Evolutionary conservation across 176 grass and related monocot species (phyloP), one percentile per base, ranked within the genome.

Genomic region (Avena atlantica): DNA sequence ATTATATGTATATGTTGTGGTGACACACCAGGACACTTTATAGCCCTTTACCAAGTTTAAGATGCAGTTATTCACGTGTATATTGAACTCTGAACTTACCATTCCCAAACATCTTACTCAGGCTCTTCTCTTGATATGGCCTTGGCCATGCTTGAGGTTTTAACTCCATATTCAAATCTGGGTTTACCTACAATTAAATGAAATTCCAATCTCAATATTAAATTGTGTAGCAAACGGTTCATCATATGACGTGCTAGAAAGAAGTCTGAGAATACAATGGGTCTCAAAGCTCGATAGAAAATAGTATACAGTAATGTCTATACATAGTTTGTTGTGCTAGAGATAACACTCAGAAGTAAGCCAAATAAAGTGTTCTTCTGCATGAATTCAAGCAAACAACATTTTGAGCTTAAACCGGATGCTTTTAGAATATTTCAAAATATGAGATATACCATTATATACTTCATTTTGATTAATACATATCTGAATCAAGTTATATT

Each of bases 1-100:
- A 34, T 55, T 11, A 7, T 51, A 76, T 29, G 48, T 16, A 31
- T 76, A 23, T 52, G 72, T 51, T 17, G 53, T 19, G 24, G 24
- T 76, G n/a, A 12, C 42, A 25, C 45, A 50, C 24, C 49, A 76
- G 52, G 19, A 12, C n/a, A 47, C 10, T 42, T 19, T 31, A 48
- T 66, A 90, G 40, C 53, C 27, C 40, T 83, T 51, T 60, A 86
- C 74, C 53, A 70, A 78, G 64, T 81, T 71, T 52, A 67, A 76
- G 34, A 70, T 84, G 62, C 74, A 70, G 25, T 53, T 8, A 45
- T 61, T 23, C 44, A 49, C 62, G 37, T 2, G 23, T 29, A 29
- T 52, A 52, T 52, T 31, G 31, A 31, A 31, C 31, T 31, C 31
- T 31, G 31, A 31, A 31, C 31, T 31, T 31, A 31, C 31, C 31